Percentiles rank a stretch among this genome's conserved stretches.
These are phyloP conservation scores for Boletus coccyginus DNA, from an alignment of 768 basidiomycete species.

Conservation along the genomic window DNA sequence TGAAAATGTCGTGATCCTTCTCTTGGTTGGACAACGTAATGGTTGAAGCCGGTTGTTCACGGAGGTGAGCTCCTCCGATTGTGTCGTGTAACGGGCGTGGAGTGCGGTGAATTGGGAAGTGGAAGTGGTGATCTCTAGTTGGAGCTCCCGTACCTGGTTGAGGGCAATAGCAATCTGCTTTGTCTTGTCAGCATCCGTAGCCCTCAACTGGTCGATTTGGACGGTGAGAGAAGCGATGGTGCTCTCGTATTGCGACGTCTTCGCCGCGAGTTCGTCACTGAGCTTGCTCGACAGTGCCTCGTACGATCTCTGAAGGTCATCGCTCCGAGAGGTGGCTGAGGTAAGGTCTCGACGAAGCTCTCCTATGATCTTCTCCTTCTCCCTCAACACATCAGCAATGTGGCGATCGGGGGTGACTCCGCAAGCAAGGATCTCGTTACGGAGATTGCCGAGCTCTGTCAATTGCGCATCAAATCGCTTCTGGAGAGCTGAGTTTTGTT, in stretches of 20 bases:
- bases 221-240: neutral
- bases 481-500: neutral
- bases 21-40: neutral
- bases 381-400: neutral
- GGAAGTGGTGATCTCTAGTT: no score
- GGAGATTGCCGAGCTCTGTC: neutral
- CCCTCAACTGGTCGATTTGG: neutral
- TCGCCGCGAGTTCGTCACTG: conserved; percentile 1
- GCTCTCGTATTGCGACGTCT: conserved; percentile 1
- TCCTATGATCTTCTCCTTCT: neutral
- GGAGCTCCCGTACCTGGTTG: no score
- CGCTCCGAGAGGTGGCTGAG: neutral
- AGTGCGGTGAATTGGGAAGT: neutral
- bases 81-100: neutral
- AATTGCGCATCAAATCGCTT: neutral
- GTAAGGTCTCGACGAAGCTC: conserved; percentile 4
- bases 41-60: neutral
- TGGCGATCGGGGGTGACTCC: neutral
- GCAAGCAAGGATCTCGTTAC: neutral
- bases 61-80: neutral
- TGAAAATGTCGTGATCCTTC: neutral
- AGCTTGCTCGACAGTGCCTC: neutral
- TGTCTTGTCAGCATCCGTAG: no score
- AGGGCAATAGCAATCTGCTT: no score
- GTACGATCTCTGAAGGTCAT: neutral